phyloP scores from a whole-genome alignment of 2,329 filamentous ascomycete species.

The Diaporthe sp. region DNA sequence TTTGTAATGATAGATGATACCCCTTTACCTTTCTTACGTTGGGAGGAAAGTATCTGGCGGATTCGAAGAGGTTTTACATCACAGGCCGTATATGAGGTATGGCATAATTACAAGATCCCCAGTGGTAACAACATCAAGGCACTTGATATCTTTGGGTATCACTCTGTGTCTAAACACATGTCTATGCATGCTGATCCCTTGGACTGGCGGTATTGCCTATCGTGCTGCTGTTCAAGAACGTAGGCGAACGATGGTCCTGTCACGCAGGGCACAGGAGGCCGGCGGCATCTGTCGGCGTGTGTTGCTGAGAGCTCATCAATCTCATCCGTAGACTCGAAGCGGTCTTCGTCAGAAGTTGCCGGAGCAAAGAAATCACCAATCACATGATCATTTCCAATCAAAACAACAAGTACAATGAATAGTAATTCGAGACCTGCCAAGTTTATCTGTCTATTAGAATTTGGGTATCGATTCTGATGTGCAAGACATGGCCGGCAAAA shows the following conservation, averaged over 20 bases:
- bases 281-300: no score
- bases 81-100: not conserved
- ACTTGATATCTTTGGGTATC: not conserved
- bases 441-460: conserved; percentile 34
- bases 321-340: not conserved
- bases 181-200: not conserved
- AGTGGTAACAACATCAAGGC: no score
- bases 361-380: not conserved
- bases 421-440: conserved; percentile 5
- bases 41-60: not conserved
- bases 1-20: conserved; percentile 30
- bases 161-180: not conserved
- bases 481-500: conserved; percentile 11
- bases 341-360: not conserved
- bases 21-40: conserved; percentile 1
- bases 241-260: not conserved
- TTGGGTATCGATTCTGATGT: conserved; percentile 35
- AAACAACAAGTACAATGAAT: not conserved
- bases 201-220: not conserved
- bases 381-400: not conserved
- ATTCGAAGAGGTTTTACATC: not conserved
- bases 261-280: not conserved
- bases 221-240: not conserved
- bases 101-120: not conserved
- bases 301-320: not conserved